A percentile compares a stretch with the other conserved stretches of the same genome.
Evolutionary conservation across 768 basidiomycete species (phyloP).

Genomic region (Coprinopsis sp.): DNA sequence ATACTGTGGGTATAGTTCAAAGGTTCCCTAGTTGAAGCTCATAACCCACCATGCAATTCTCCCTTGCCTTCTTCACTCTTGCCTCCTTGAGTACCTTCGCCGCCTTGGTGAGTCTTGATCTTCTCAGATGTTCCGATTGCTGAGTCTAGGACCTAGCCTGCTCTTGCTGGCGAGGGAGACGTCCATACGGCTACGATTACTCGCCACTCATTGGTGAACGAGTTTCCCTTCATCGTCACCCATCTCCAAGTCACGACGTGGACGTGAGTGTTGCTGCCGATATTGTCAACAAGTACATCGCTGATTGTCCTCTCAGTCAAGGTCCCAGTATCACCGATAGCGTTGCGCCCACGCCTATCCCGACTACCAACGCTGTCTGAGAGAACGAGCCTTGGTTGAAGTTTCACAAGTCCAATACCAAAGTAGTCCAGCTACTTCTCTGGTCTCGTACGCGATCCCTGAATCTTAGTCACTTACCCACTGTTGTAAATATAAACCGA

Average conservation of each 20-base stretch:
- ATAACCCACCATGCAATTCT: no score
- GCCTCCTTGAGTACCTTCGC: neutral
- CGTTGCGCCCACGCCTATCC: constrained; percentile 4
- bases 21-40: neutral
- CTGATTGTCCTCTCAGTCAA: constrained; percentile 2
- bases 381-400: no score
- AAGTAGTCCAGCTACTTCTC: no score
- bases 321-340: constrained; percentile 5
- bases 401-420: no score
- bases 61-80: no score
- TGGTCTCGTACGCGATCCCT: no score
- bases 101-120: neutral
- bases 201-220: constrained; percentile 15
- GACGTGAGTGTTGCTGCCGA: constrained; percentile 7
- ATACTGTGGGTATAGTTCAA: no score
- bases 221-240: constrained; percentile 22
- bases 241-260: constrained; percentile 19
- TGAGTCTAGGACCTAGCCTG: neutral
- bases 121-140: neutral
- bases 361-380: neutral
- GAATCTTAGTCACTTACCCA: no score
- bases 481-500: no score
- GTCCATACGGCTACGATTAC: constrained; percentile 18
- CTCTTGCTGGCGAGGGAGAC: constrained; percentile 13
- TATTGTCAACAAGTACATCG: neutral